phyloP scores from a whole-genome alignment of 768 basidiomycete species.

The Suillus bovinus region DNA sequence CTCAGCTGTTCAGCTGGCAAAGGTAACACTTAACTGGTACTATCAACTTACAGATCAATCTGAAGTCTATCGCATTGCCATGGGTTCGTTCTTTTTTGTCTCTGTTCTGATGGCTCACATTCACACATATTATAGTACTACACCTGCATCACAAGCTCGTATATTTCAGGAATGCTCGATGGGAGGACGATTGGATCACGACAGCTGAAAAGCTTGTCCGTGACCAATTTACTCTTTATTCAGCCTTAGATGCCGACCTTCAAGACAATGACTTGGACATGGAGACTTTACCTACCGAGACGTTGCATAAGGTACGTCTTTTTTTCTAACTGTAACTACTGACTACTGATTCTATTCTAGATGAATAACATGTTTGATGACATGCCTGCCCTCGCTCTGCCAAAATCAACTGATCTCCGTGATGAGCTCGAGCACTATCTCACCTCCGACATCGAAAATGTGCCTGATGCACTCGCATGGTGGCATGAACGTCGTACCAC shows the following conservation, averaged over 20 bases:
- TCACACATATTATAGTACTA: constrained; percentile 25
- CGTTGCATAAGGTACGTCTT: neutral
- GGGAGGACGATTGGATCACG: constrained; percentile 27
- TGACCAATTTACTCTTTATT: too few species aligned
- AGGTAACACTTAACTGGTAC: constrained; percentile 23
- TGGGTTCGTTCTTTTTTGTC: constrained; percentile 20
- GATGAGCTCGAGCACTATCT: too few species aligned
- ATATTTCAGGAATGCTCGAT: constrained; percentile 28
- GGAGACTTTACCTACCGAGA: neutral
- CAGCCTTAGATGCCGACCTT: neutral
- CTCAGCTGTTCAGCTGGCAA: constrained; percentile 9
- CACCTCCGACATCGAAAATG: too few species aligned
- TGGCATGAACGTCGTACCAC: too few species aligned
- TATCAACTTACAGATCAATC: constrained; percentile 25
- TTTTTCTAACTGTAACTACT: constrained; percentile 6
- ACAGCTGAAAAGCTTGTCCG: constrained; percentile 25
- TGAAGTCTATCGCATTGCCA: constrained; percentile 26
- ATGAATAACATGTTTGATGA: too few species aligned
- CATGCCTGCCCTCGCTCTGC: too few species aligned
- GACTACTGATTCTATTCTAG: too few species aligned
- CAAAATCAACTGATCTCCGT: too few species aligned
- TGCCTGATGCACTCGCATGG: too few species aligned
- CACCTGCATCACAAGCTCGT: constrained; percentile 29
- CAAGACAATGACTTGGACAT: neutral
- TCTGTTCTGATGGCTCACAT: neutral